Evolutionary conservation across 352 stramenopile species (phyloP).

Genomic region (Globisporangium recalcitrans): DNA sequence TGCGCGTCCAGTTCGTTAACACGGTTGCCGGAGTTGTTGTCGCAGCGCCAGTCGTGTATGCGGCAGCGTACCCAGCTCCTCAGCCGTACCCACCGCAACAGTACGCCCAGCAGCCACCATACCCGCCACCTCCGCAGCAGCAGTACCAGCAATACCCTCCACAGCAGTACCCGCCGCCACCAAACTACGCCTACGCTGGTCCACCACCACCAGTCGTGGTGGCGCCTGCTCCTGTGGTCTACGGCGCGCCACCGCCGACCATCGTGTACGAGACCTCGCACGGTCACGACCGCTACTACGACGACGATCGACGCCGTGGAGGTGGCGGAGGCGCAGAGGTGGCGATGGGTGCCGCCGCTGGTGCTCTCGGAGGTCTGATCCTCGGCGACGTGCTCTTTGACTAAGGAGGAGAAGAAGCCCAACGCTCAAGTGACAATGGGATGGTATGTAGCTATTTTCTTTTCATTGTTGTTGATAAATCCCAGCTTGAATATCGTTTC

Average conservation of each 20-base stretch:
- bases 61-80: conserved; percentile 4
- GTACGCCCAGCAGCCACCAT: conserved; percentile 17
- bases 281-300: conserved; percentile 31
- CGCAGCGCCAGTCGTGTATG: not conserved
- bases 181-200: conserved; percentile 16
- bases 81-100: conserved; percentile 2
- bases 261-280: conserved; percentile 23
- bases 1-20: conserved; percentile 61
- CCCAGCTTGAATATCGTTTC: not conserved
- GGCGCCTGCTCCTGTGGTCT: conserved; percentile 17
- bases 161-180: conserved; percentile 23
- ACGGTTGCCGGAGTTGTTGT: not conserved
- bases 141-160: conserved; percentile 10
- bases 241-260: conserved; percentile 12
- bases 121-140: conserved; percentile 4
- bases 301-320: conserved; percentile 8
- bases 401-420: not conserved
- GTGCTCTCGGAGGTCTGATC: conserved; percentile 63
- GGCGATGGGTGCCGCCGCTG: conserved; percentile 68
- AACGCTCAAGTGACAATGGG: not conserved
- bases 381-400: conserved; percentile 67
- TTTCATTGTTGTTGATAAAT: not conserved
- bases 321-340: conserved; percentile 26
- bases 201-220: conserved; percentile 18
- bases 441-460: conserved; percentile 4